phyloP scores from a whole-genome alignment of 306 rosid species.

The Cucurbita pepo region DNA sequence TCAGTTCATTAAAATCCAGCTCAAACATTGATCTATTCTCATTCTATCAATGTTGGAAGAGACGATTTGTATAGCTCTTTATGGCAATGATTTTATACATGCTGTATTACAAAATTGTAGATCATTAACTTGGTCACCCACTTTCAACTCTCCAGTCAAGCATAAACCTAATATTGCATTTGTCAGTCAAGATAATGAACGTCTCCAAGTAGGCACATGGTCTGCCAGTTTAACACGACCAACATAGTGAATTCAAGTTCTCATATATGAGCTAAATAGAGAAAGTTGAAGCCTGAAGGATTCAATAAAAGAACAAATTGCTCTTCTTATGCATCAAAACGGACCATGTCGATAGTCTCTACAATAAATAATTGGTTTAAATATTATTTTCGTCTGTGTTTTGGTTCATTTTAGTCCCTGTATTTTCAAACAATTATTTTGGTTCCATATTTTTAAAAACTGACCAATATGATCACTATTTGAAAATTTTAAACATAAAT shows the following conservation, averaged over 20 bases:
- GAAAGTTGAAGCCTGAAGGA: background rate
- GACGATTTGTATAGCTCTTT: background rate
- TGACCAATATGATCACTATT: no score
- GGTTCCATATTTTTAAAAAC: no score
- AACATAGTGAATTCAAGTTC: background rate
- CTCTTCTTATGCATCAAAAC: background rate
- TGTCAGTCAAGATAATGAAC: background rate
- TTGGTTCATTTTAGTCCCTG: background rate
- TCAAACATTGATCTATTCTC: background rate
- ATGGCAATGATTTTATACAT: background rate
- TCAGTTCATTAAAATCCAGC: background rate
- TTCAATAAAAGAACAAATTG: background rate
- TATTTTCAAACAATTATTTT: background rate
- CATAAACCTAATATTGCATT: background rate
- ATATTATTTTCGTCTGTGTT: no score
- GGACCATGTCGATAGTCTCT: background rate
- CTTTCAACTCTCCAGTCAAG: background rate
- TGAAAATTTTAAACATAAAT: no score
- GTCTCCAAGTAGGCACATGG: background rate
- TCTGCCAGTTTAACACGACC: background rate
- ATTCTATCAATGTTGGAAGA: background rate
- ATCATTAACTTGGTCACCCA: background rate
- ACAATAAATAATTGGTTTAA: background rate
- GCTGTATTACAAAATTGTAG: background rate
- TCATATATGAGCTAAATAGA: background rate